Percentiles rank a stretch among this genome's conserved stretches.
These are phyloP conservation scores for Nepenthes gracilis DNA, from an alignment of 148 eudicot genomes.

Conservation along the genomic window DNA sequence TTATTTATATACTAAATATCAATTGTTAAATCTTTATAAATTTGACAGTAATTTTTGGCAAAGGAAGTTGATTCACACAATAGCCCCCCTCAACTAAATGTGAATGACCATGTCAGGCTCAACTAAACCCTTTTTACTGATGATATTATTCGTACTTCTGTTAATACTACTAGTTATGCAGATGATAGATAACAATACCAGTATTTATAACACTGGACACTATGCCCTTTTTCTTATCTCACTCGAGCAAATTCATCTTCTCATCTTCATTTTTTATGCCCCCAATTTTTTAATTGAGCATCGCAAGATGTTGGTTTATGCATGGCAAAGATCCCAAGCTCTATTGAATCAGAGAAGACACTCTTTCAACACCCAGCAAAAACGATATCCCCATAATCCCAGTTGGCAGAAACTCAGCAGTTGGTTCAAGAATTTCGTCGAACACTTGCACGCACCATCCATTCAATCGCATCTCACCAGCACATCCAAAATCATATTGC, in stretches of 20 bases:
- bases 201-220: constrained; percentile 39
- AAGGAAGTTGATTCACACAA: too few relatives aligned
- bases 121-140: constrained; percentile 25
- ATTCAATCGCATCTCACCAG: background rate
- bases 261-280: constrained; percentile 17
- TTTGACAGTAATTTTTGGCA: too few relatives aligned
- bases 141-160: constrained; percentile 42
- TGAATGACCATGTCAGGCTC: constrained; percentile 61
- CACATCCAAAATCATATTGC: too few relatives aligned
- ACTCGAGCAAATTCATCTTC: constrained; percentile 45
- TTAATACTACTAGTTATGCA: constrained; percentile 51
- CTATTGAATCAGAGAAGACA: constrained; percentile 19
- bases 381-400: constrained; percentile 25
- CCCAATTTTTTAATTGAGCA: constrained; percentile 49
- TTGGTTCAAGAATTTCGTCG: constrained; percentile 65
- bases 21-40: too few relatives aligned
- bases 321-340: constrained; percentile 36
- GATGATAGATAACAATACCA: constrained; percentile 57
- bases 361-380: constrained; percentile 25
- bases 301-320: constrained; percentile 38
- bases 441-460: constrained; percentile 56
- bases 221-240: constrained; percentile 52
- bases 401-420: constrained; percentile 21
- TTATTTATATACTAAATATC: too few relatives aligned
- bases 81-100: constrained; percentile 11